Evolutionary conservation across 1,284 basidiomycete genomes (phyloP).

Genomic region (Boletus semigastroideus): DNA sequence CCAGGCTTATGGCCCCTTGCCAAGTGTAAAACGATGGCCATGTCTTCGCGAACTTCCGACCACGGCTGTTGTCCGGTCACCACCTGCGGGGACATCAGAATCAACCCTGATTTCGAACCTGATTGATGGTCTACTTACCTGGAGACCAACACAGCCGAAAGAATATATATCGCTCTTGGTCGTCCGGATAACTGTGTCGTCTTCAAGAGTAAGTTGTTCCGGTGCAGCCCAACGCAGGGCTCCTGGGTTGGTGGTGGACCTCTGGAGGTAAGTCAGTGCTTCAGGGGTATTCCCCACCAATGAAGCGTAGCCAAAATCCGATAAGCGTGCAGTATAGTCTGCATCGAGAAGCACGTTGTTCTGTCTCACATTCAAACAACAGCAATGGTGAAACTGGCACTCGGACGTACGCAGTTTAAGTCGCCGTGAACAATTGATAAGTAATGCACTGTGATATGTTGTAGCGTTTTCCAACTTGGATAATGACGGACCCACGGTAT

Average conservation of each 20-base stretch:
- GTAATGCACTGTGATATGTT: conserved; percentile 8
- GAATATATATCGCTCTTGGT: conserved; percentile 16
- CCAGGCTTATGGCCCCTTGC: conserved; percentile 1
- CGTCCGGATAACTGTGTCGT: neutral
- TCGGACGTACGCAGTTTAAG: neutral
- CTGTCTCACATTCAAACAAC: neutral
- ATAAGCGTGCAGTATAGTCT: neutral
- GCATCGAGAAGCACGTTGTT: conserved; percentile 16
- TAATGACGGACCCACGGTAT: neutral
- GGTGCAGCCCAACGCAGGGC: conserved; percentile 11
- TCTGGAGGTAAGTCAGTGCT: conserved; percentile 9
- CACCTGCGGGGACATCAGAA: conserved; percentile 1
- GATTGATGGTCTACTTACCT: neutral
- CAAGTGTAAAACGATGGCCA: neutral
- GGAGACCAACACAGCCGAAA: conserved; percentile 10
- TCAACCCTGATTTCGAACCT: accelerated
- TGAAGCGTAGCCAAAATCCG: conserved; percentile 7
- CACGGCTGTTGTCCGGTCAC: conserved; percentile 6
- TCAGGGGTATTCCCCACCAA: conserved; percentile 4
- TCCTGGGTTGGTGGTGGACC: conserved; percentile 7
- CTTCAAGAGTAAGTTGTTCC: conserved; percentile 1
- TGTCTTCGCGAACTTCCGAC: neutral
- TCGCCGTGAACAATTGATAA: conserved; percentile 7
- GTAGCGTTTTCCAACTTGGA: neutral
- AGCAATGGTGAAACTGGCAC: no score